Evolutionary conservation across 345 rosid species (phyloP), one percentile per base, ranked within the genome.

Genomic region (Erodium maritimum): DNA sequence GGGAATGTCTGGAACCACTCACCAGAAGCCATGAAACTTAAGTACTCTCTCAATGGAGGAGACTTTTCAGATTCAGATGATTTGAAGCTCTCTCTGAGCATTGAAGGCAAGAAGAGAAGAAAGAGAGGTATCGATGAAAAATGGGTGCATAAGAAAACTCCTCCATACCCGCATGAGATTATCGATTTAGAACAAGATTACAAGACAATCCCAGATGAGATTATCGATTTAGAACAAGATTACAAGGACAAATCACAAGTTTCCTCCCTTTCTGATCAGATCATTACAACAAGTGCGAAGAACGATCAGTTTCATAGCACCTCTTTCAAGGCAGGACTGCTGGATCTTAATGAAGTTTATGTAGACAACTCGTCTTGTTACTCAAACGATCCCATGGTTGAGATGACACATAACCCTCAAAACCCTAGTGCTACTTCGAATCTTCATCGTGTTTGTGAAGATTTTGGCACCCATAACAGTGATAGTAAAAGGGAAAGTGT

Each of bases 301-400:
- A 61, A 62, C 54, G 58, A 58, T 55, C 52, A 37, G 20, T 60
- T 48, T 66, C 57, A 22, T 63, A 67, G 56, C 23, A 10, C 50
- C 62, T 63, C 69, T 14, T 18, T 4, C 62, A 58, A 60, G 59
- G 70, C 34, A 16, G 23, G 60, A 33, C 34, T 17, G 19, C 11
- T 75, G 20, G 82, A 79, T 56, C 87, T 82, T 58, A 82, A 76
- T 52, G 42, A 68, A 65, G 63, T 61, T 76, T 59, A 51, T 52
- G 57, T 60, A 14, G 81, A 72, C 51, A 73, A 71, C 60, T 59
- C 61, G 0, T 64, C 75, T 22, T 69, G 66, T 63, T 54, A 57
- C 66, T 71, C 65, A 17, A 50, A 69, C 23, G 67, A 64, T 63
- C 23, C 58, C 9, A 20, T 50, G 16, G 24, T 45, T 10, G 16